Base-by-base conservation (phyloP, 1,284 basidiomycete species). In the Apiotrichum laibachii region DNA sequence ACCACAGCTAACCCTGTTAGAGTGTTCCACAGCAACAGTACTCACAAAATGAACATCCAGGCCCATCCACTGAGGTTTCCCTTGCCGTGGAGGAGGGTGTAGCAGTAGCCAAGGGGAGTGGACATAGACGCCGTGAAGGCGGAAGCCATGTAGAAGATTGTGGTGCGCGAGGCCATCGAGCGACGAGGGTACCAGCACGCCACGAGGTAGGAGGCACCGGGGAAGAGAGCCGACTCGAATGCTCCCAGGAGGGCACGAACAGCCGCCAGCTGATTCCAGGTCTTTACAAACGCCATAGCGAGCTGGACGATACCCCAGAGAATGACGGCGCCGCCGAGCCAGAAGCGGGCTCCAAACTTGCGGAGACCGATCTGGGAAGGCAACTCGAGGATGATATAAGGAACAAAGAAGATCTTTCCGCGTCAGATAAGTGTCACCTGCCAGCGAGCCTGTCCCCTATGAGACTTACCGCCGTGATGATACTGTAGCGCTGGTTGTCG, bases 151-250 rank as follows among this genome's bases (percentile, higher is more conserved):
- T 81, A 81, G 71, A 81, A 81, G 48, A 69, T 63, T 5, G 75
- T 71, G 63, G 63, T 57, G 50, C 68, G 65, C 12, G 67, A 64
- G 50, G 79, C 77, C 53, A 77, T 76, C 62, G 80, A 75, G 55
- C 71, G 71, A n/a, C 81, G 76, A 1, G 78, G 77, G 67, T 81
- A 82, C 80, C 62, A 81, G 40, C 70, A 75, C 7, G 77, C 73
- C 56, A 81, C 75, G 18, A 82, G 69, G 67, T 71, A 80, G 6
- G 79, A 74, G 53, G 73, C 77, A n/a, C 68, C 70, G n/a, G 69
- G 72, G 68, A 77, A 77, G 61, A 78, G 71, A 19, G 68, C 61
- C 45, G 64, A 69, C 60, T 78, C 77, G 35, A 79, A 67, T 8
- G 70, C 55, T 16, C 79, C 81, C 37, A 81, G 67, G 2, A 81